Evolutionary conservation across 2,329 filamentous ascomycete species (phyloP).

Genomic region (Aspergillus unguis): DNA sequence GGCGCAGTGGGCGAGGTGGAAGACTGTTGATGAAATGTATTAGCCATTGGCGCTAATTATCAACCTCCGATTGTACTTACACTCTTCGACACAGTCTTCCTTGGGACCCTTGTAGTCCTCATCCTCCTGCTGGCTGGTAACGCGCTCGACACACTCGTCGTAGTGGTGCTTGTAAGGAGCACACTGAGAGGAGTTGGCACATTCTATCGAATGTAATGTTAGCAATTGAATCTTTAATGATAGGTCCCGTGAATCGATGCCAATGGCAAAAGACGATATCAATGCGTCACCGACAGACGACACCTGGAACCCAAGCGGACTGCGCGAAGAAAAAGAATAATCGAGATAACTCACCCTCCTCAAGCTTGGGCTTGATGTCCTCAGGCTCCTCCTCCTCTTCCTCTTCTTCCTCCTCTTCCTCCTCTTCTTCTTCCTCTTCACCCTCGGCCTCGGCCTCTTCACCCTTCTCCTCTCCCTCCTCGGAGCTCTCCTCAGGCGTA

Average conservation of each 20-base stretch:
- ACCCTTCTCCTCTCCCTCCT: slow-evolving; percentile 49
- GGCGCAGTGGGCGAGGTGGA: slow-evolving; percentile 97
- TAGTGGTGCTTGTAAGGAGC: slow-evolving; percentile 92
- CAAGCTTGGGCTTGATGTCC: slow-evolving; percentile 82
- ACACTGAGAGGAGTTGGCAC: slow-evolving; percentile 81
- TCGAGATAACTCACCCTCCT: slow-evolving; percentile 73
- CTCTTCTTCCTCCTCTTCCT: slow-evolving; percentile 73
- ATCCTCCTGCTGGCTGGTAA: slow-evolving; percentile 65
- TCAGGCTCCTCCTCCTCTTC: slow-evolving; percentile 78
- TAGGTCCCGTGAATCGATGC: not conserved
- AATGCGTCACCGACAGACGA: not conserved
- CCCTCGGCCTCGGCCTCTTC: slow-evolving; percentile 55
- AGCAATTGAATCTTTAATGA: not conserved
- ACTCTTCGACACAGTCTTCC: slow-evolving; percentile 99
- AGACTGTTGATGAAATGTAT: slow-evolving; percentile 59
- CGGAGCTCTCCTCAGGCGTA: slow-evolving; percentile 50
- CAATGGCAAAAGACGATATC: slow-evolving; percentile 10
- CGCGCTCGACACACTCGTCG: slow-evolving; percentile 95
- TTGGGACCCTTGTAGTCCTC: slow-evolving; percentile 68
- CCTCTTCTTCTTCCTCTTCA: slow-evolving; percentile 60
- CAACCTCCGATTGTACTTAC: slow-evolving; percentile 57
- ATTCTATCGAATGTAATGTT: slow-evolving; percentile 60
- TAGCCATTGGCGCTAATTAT: too few species aligned
- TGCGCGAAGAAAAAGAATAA: not conserved
- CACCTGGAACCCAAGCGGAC: not conserved